Evolutionary conservation across 2,329 filamentous ascomycete genomes (phyloP).

Genomic region (Chlorencoelia australis): DNA sequence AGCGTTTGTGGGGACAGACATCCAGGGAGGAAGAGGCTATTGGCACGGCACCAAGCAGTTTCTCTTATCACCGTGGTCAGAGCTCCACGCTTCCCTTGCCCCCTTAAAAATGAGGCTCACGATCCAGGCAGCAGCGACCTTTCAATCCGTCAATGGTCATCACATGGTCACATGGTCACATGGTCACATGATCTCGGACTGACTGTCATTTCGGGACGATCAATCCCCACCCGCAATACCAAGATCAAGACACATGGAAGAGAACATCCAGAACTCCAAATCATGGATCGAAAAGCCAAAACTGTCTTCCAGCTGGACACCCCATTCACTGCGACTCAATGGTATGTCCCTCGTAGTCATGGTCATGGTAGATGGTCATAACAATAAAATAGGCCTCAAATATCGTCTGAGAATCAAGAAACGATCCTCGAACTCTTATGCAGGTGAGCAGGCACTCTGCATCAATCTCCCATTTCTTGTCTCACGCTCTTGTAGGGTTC

Average conservation of each 20-base stretch:
- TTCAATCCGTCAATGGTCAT: no score
- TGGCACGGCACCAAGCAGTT: no score
- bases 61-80: no score
- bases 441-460: slow-evolving; percentile 37
- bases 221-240: neutral
- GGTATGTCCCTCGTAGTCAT: slow-evolving; percentile 35
- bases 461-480: neutral
- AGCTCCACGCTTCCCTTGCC: no score
- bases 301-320: slow-evolving; percentile 55
- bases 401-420: slow-evolving; percentile 48
- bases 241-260: no score
- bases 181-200: no score
- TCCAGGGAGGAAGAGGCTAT: no score
- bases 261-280: no score
- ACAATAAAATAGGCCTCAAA: slow-evolving; percentile 43
- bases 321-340: slow-evolving; percentile 50
- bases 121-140: no score
- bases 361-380: neutral
- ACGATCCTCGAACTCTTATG: slow-evolving; percentile 57
- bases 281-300: slow-evolving; percentile 44
- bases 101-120: no score
- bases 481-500: slow-evolving; percentile 36
- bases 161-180: no score
- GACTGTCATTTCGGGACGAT: neutral
- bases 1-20: no score